These are phyloP conservation scores for Omphalotus olearius DNA, from an alignment of 1,284 basidiomycete species.

Conservation along the genomic window DNA sequence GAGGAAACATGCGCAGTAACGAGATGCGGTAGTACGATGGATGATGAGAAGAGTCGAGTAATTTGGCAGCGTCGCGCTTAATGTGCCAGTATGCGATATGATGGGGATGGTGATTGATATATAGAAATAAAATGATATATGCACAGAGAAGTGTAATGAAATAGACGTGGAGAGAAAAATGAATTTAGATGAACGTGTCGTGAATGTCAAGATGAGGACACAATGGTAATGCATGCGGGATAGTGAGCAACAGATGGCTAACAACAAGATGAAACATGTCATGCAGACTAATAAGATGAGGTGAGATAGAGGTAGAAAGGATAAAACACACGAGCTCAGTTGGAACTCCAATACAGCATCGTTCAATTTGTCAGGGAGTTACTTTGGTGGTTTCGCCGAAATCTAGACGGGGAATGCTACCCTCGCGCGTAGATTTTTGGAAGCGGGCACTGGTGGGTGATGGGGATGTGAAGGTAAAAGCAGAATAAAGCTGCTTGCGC, in stretches of 20 bases:
- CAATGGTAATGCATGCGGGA: neutral
- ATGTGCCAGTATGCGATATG: too few relatives aligned
- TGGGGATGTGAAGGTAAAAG: conserved; percentile 73
- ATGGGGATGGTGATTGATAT: too few relatives aligned
- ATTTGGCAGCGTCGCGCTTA: too few relatives aligned
- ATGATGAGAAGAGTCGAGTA: too few relatives aligned
- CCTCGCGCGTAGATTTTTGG: conserved; percentile 26
- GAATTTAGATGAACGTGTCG: neutral
- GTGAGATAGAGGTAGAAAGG: neutral
- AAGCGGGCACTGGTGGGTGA: conserved; percentile 53
- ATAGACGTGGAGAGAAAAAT: too few relatives aligned
- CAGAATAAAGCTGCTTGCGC: conserved; percentile 62
- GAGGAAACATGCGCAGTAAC: too few relatives aligned
- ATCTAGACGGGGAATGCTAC: conserved; percentile 21
- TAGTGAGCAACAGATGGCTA: neutral
- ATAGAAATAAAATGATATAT: too few relatives aligned
- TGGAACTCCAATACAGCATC: neutral
- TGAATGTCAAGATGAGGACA: neutral
- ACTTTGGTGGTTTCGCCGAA: conserved; percentile 2
- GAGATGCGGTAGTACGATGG: too few relatives aligned
- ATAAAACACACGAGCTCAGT: neutral
- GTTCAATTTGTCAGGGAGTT: neutral
- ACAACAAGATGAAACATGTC: conserved; percentile 1
- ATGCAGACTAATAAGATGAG: neutral
- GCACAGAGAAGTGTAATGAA: too few relatives aligned